These are phyloP conservation scores for Cruciata laevipes DNA, from an alignment of 257 asterid species.

Conservation along the genomic window DNA sequence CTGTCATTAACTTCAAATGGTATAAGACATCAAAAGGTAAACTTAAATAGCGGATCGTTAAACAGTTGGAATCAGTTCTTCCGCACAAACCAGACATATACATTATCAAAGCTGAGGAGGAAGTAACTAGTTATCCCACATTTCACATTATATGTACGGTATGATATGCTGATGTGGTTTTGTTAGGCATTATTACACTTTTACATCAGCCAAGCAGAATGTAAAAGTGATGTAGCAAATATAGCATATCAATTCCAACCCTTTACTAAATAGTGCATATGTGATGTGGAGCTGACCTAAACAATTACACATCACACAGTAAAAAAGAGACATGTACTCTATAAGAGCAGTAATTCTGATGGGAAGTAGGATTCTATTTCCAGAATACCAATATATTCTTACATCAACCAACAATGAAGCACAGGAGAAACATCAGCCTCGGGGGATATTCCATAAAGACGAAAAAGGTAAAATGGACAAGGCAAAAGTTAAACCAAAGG, in stretches of 20 bases:
- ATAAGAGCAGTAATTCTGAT: not conserved
- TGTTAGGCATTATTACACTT: not conserved
- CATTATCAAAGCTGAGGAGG: not conserved
- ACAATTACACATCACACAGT: not conserved
- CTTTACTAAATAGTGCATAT: not conserved
- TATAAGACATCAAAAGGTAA: not conserved
- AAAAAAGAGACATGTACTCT: not conserved
- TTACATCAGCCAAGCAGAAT: not conserved
- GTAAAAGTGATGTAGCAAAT: not conserved
- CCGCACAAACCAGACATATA: not conserved
- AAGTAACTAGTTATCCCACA: not conserved
- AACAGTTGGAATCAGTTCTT: not conserved
- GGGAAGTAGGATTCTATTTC: not conserved
- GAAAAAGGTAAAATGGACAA: conserved; percentile 3
- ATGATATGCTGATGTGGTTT: not conserved
- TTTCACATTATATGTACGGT: not conserved
- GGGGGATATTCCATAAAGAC: conserved; percentile 15
- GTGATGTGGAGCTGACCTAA: not conserved
- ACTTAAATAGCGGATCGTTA: not conserved
- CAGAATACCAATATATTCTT: conserved; percentile 12
- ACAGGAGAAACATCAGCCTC: conserved; percentile 8
- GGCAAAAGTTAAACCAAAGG: conserved; percentile 5
- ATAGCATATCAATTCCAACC: not conserved
- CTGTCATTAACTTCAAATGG: not conserved
- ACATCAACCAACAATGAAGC: not conserved